phyloP scores from a whole-genome alignment of 2,329 filamentous ascomycete genomes.

The Endocalyx cinctus region DNA sequence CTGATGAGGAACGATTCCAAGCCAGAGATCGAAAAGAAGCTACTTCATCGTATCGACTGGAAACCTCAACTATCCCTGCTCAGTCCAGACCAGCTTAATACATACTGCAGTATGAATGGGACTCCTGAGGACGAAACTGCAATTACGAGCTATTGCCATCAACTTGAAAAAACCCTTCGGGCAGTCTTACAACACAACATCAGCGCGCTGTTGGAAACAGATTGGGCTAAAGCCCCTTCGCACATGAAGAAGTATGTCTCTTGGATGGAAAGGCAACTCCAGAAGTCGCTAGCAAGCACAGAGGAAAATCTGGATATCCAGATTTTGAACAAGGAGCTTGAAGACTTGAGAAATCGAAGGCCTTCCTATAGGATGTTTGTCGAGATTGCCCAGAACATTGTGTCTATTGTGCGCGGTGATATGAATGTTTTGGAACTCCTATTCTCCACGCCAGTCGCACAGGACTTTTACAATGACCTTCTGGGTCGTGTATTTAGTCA shows the following conservation, averaged over 20 bases:
- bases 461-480: slow-evolving; percentile 29
- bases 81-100: slow-evolving; percentile 22
- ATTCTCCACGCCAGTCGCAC: slow-evolving; percentile 29
- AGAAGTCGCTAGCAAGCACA: not conserved
- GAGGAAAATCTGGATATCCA: not conserved
- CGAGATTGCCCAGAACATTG: not conserved
- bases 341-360: not conserved
- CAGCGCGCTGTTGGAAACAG: not conserved
- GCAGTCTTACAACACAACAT: not conserved
- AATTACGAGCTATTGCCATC: too few relatives aligned
- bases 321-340: not conserved
- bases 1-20: slow-evolving; percentile 12
- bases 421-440: slow-evolving; percentile 19
- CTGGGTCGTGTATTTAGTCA: slow-evolving; percentile 22
- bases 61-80: slow-evolving; percentile 33
- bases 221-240: not conserved
- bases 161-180: too few relatives aligned
- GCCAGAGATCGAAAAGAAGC: slow-evolving; percentile 17
- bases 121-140: slow-evolving; percentile 9
- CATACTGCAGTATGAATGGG: slow-evolving; percentile 19
- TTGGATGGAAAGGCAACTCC: not conserved
- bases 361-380: not conserved
- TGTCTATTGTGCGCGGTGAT: not conserved
- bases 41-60: slow-evolving; percentile 32
- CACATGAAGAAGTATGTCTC: too few relatives aligned